Evolutionary conservation across 352 stramenopile genomes (phyloP).

Genomic region (Sclerospora graminicola): DNA sequence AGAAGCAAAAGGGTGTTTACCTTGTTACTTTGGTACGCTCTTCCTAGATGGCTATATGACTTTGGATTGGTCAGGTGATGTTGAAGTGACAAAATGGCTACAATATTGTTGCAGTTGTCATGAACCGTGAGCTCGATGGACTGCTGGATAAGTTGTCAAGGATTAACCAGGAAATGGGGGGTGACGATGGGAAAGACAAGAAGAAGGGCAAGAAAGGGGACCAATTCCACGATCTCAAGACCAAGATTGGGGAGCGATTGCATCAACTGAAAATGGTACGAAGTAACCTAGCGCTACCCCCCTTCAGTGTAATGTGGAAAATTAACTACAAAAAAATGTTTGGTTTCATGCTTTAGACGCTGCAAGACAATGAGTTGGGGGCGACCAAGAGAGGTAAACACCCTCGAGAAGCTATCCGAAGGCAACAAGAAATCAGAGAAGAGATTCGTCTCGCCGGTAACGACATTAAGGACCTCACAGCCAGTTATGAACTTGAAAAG

Average conservation of each 20-base stretch:
- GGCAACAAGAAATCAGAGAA: conserved; percentile 73
- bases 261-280: conserved; percentile 68
- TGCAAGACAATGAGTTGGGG: conserved; percentile 58
- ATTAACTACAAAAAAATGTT: no score
- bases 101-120: conserved; percentile 15
- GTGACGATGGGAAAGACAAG: conserved; percentile 59
- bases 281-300: no score
- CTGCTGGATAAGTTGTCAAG: conserved; percentile 60
- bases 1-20: not conserved
- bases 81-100: conserved; percentile 24
- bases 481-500: conserved; percentile 54
- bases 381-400: conserved; percentile 60
- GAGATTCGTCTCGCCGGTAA: conserved; percentile 63
- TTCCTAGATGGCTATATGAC: conserved; percentile 7
- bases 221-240: conserved; percentile 74
- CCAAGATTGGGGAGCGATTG: conserved; percentile 64
- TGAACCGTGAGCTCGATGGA: conserved; percentile 73
- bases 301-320: no score
- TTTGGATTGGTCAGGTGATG: conserved; percentile 16
- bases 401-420: conserved; percentile 64
- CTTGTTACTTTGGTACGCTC: not conserved
- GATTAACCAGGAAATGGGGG: conserved; percentile 76
- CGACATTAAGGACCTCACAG: conserved; percentile 65
- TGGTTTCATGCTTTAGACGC: conserved; percentile 27
- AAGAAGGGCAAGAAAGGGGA: conserved; percentile 54